Base-by-base conservation (phyloP, 1,284 basidiomycete species). In the Malassezia sympodialis region DNA sequence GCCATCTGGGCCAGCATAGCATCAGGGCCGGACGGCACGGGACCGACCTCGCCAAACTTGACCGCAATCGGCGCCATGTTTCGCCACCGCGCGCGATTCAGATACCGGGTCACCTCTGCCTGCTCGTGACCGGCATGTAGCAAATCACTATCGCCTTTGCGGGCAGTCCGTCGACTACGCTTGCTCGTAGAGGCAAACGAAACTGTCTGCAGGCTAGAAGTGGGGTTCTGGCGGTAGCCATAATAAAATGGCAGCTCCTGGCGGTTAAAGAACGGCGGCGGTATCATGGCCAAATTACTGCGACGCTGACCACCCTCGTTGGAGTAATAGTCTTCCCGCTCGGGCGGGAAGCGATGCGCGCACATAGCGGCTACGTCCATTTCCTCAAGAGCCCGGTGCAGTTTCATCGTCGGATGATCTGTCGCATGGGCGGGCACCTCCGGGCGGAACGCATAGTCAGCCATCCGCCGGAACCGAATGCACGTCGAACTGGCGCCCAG, bases 401-500 rank as follows among this genome's bases (percentile, higher is more conserved):
- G 60, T 15, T 51, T 42, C 53, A 59, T 50, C 15, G 58, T 58
- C 7, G 64, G 55, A 26, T 65, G 49, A 28, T 28, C 23, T 12
- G n/a, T 1, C 12, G 30, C 8, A 3, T 50, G 43, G 2, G 55
- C 39, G 21, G 50, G 48, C 39, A 60, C 19, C 7, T 58, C 41
- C 2, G 70, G 70, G 34, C 65, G 59, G 41, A 61, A 73, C 3
- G 61, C 62, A 54, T 66, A 73, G 53, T 73, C 70, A 15, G 69
- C 67, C 69, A 71, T 69, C 40, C 56, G 52, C 2, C 90, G 81
- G 77, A 96, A 96, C 39, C 93, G 81, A 34, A 85, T 84, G 0
- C 89, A 89, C 76, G 86, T 88, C 1, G 83, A 79, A 19, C 87
- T 80, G 14, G 84, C 76, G 0, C 91, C 93, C 0, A 88, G 74